Base-by-base conservation (phyloP, 495 filamentous ascomycete genomes). In the Echria macrotheca region DNA sequence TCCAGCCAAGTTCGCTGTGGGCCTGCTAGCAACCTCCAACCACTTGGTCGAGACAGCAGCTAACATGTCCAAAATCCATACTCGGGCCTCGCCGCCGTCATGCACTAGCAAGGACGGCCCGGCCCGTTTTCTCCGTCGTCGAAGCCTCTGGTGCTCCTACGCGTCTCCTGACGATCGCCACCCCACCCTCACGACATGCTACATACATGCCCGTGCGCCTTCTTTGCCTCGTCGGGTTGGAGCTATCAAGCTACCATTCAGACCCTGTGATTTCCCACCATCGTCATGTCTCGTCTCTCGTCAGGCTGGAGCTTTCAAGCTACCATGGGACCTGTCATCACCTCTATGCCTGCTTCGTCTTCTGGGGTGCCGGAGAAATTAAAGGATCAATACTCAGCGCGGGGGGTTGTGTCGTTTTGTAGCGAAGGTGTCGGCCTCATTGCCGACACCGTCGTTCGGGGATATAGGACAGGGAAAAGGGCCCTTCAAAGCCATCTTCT, bases 221-320 rank as follows among this genome's bases (percentile, higher is more conserved):
- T n/a, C n/a, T n/a, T n/a, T n/a, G n/a, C n/a, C n/a, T n/a, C n/a
- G n/a, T 19, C 44, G 69, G 71, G 71, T 73, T 65, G 71, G 71
- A 71, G 71, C 71, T 71, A 67, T 74, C 63, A 70, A 73, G 70
- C 70, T 64, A 73, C 71, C 71, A 70, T 73, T 73, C 51, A 64
- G 58, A 65, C 62, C 64, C 62, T 59, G 48, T 44, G 15, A 53
- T 38, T 54, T 50, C 45, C 44, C 26, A 28, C 53, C 44, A 48
- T 51, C 10, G 46, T 43, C 38, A 50, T 44, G 42, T 26, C 38
- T 52, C 33, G 28, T 25, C 23, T 44, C 31, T 60, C 61, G 44
- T 52, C 59, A 67, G 67, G 68, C 69, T 72, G 69, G 72, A 71
- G 72, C 72, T 69, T 73, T 73, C 63, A 74, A 73, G 72, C 72